phyloP scores from a whole-genome alignment of 805 yeast genomes.

The Teunomyces tritomae region DNA sequence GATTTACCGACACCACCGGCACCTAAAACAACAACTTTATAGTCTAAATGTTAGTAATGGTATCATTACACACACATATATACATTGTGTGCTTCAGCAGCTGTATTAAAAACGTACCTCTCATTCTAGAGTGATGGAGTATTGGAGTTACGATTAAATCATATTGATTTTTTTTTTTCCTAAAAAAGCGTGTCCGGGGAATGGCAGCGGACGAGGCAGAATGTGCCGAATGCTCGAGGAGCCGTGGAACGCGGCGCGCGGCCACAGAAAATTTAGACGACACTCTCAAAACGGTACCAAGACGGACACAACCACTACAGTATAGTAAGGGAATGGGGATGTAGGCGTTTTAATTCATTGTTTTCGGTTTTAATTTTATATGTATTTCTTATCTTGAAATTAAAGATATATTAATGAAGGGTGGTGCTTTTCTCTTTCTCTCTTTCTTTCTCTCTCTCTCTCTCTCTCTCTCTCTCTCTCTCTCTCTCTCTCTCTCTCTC shows the following conservation, averaged over 20 bases:
- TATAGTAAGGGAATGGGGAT: no score
- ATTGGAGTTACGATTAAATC: conserved; percentile 1
- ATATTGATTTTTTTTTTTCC: neutral
- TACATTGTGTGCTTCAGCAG: no score
- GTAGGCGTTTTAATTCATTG: no score
- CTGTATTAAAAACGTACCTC: conserved; percentile 6
- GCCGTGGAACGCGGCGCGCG: neutral
- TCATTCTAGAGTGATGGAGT: conserved; percentile 3
- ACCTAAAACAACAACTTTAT: conserved; percentile 87
- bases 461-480: neutral
- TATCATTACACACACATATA: no score
- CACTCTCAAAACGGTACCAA: neutral
- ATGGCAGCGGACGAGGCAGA: neutral
- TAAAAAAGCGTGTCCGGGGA: conserved; percentile 3
- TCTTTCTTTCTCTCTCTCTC: neutral
- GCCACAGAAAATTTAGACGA: neutral
- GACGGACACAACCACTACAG: neutral
- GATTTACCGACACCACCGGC: conserved; percentile 98
- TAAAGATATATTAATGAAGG: no score
- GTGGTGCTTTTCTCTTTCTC: neutral
- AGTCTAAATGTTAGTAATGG: conserved; percentile 45
- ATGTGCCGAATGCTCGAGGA: neutral
- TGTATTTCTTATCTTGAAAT: no score
- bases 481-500: neutral
- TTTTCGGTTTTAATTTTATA: no score